Evolutionary conservation across 441 rosid genomes (phyloP).

Genomic region (Gossypium aridum): DNA sequence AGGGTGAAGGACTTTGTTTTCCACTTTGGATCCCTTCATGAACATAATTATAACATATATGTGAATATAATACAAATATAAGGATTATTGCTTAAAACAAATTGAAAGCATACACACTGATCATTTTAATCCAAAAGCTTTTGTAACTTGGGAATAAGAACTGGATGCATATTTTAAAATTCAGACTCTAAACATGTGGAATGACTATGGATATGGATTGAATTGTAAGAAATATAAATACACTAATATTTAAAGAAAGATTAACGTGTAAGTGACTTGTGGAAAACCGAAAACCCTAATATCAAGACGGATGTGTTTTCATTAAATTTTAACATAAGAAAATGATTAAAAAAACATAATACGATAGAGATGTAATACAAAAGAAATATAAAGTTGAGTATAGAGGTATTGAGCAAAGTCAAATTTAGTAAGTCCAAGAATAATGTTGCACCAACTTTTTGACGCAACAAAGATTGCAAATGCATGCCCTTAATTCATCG

Average conservation of each 20-base stretch:
- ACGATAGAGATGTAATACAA: not conserved
- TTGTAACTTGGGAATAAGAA: no score
- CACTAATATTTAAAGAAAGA: not conserved
- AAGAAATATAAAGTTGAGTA: not conserved
- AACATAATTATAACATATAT: no score
- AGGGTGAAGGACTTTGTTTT: no score
- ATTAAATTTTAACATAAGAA: not conserved
- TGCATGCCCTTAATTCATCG: slow-evolving; percentile 8
- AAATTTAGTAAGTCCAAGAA: not conserved
- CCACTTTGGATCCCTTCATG: no score
- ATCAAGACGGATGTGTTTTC: not conserved
- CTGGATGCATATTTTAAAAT: no score
- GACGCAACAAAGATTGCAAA: not conserved
- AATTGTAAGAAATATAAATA: no score
- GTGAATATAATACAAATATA: no score
- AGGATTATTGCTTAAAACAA: no score
- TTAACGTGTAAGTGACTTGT: not conserved
- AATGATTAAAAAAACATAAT: not conserved
- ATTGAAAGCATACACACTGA: no score
- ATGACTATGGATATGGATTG: no score
- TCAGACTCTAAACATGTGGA: no score
- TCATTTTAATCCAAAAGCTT: no score
- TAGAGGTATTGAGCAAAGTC: not conserved
- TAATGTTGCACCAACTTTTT: not conserved
- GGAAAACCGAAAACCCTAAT: not conserved